Evolutionary conservation across 257 asterid species (phyloP).

Genomic region (Nicotiana paniculata): DNA sequence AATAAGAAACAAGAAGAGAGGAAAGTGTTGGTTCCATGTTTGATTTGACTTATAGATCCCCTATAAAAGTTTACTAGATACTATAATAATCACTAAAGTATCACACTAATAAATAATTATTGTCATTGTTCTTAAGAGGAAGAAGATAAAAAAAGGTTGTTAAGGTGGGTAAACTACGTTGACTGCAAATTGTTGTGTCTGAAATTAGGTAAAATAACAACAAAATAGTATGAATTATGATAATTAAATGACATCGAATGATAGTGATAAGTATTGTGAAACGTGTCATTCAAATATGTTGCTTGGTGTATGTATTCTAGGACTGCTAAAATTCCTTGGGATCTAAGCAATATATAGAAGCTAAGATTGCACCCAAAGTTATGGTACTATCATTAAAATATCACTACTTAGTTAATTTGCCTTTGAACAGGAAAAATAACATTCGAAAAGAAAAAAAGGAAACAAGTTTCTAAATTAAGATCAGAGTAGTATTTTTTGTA

Average conservation of each 20-base stretch:
- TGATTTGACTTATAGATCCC: not conserved
- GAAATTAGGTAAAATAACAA: slow-evolving; percentile 22
- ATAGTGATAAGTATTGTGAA: not conserved
- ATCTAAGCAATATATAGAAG: not conserved
- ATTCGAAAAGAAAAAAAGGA: not conserved
- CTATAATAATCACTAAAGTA: not conserved
- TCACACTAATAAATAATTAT: not conserved
- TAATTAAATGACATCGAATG: slow-evolving; percentile 3
- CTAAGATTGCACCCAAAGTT: not conserved
- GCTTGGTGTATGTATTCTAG: not conserved
- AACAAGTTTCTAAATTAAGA: not conserved
- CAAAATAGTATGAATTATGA: slow-evolving; percentile 6
- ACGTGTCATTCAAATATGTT: not conserved
- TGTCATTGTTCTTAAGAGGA: not conserved
- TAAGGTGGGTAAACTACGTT: slow-evolving; percentile 23
- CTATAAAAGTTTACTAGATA: not conserved
- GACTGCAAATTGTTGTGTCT: slow-evolving; percentile 7
- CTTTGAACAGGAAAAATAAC: not conserved
- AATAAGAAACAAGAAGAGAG: not conserved
- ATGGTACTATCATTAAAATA: not conserved
- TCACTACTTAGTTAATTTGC: not conserved
- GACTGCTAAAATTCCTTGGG: not conserved
- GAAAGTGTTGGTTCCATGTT: not conserved
- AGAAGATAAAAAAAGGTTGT: slow-evolving; percentile 11
- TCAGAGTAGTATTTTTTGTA: no score